Evolutionary conservation across 306 rosid genomes (phyloP).

Genomic region (Lathyrus tuberosus): DNA sequence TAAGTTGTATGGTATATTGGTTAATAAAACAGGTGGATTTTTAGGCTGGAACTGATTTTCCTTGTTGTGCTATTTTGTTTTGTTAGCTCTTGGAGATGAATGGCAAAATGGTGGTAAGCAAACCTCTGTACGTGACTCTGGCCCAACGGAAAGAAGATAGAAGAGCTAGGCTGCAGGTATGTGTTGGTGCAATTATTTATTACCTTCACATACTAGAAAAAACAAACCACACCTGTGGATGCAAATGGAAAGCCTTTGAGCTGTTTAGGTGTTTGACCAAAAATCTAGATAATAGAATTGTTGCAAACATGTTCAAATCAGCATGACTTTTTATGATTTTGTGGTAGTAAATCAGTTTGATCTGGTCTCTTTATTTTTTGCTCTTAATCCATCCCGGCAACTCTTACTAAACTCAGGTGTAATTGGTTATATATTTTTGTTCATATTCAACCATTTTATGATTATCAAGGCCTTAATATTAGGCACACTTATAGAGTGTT

Average conservation of each 20-base stretch:
- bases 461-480: neutral
- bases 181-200: neutral
- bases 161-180: conserved; percentile 96
- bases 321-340: neutral
- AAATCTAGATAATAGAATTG: neutral
- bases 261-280: neutral
- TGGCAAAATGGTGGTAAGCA: conserved; percentile 87
- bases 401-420: neutral
- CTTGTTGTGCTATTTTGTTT: neutral
- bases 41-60: neutral
- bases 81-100: conserved; percentile 88
- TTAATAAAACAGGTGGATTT: neutral
- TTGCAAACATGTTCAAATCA: neutral
- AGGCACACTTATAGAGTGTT: conserved; percentile 12
- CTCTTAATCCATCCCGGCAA: neutral
- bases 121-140: conserved; percentile 95
- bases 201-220: neutral
- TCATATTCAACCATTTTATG: neutral
- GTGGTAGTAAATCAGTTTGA: neutral
- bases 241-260: conserved; percentile 1
- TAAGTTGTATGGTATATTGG: conserved; percentile 48
- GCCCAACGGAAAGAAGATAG: conserved; percentile 98
- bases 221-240: neutral
- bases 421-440: neutral
- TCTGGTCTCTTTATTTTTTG: neutral